Evolutionary conservation across 176 grass and related monocot genomes (phyloP).

Genomic region (Neostapfia colusana): DNA sequence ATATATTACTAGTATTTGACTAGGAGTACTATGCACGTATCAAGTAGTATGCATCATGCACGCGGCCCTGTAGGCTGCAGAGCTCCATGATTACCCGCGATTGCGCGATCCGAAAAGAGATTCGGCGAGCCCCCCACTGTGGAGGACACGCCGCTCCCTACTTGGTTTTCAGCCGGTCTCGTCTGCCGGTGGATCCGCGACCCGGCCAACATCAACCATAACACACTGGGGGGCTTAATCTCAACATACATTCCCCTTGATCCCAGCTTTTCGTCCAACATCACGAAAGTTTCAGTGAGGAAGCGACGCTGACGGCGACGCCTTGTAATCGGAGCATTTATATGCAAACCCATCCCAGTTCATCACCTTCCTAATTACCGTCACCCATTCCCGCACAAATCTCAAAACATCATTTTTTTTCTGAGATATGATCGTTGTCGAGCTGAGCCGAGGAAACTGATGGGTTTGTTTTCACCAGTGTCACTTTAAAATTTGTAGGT

Average conservation of each 20-base stretch:
- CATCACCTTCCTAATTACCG: too few species aligned
- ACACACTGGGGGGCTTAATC: too few species aligned
- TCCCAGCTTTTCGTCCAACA: not conserved
- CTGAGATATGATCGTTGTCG: too few species aligned
- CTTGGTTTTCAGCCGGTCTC: conserved; percentile 39
- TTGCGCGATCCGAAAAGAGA: conserved; percentile 35
- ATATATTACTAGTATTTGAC: not conserved
- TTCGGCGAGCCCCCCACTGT: conserved; percentile 22
- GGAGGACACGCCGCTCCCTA: conserved; percentile 33
- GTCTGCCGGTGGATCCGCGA: conserved; percentile 14
- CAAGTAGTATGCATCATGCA: not conserved
- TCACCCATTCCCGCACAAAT: too few species aligned
- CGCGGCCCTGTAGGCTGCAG: not conserved
- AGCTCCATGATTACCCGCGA: conserved; percentile 30
- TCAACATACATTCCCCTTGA: too few species aligned
- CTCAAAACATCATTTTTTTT: too few species aligned
- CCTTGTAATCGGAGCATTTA: too few species aligned
- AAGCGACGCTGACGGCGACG: too few species aligned
- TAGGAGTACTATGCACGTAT: not conserved
- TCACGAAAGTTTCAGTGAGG: not conserved
- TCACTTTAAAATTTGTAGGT: too few species aligned
- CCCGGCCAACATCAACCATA: conserved; percentile 15
- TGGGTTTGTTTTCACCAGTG: too few species aligned
- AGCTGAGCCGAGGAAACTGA: too few species aligned
- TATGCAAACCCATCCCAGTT: too few species aligned